Evolutionary conservation across 2,329 filamentous ascomycete species (phyloP).

Genomic region (Colletotrichum spaethianum): DNA sequence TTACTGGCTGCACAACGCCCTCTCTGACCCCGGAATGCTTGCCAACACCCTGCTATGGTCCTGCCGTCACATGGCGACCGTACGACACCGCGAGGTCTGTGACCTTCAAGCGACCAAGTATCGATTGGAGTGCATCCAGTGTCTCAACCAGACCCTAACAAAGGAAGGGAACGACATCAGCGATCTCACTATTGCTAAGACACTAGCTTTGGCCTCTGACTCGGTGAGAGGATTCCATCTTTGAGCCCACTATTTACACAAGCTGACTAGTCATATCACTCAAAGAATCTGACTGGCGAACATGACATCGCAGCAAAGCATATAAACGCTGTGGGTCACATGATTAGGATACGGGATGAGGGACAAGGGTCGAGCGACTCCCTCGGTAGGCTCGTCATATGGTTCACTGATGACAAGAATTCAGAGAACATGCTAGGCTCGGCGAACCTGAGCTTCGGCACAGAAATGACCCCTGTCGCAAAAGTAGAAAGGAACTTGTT

Average conservation of each 20-base stretch:
- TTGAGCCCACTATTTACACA: neutral
- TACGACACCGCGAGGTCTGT: neutral
- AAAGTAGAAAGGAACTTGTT: neutral
- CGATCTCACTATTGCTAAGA: constrained; percentile 44
- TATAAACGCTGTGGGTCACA: constrained; percentile 12
- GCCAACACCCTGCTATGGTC: constrained; percentile 42
- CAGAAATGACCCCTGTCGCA: neutral
- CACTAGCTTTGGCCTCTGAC: constrained; percentile 41
- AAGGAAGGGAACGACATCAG: constrained; percentile 33
- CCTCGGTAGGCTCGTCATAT: constrained; percentile 1
- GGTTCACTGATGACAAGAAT: neutral
- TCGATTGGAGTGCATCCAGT: constrained; percentile 38
- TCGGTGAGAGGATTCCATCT: constrained; percentile 13
- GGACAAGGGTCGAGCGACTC: neutral
- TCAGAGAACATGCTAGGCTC: neutral
- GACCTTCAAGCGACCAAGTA: constrained; percentile 40
- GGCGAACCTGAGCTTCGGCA: neutral
- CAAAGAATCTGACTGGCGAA: constrained; percentile 10
- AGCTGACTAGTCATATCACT: neutral
- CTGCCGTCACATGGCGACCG: constrained; percentile 39
- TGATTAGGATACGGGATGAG: neutral
- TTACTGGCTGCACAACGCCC: constrained; percentile 42
- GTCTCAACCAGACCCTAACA: constrained; percentile 31
- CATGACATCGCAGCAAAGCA: constrained; percentile 4
- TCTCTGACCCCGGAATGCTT: constrained; percentile 44